Base-by-base conservation (phyloP, 1,284 basidiomycete species). In the Thelephora terrestris region DNA sequence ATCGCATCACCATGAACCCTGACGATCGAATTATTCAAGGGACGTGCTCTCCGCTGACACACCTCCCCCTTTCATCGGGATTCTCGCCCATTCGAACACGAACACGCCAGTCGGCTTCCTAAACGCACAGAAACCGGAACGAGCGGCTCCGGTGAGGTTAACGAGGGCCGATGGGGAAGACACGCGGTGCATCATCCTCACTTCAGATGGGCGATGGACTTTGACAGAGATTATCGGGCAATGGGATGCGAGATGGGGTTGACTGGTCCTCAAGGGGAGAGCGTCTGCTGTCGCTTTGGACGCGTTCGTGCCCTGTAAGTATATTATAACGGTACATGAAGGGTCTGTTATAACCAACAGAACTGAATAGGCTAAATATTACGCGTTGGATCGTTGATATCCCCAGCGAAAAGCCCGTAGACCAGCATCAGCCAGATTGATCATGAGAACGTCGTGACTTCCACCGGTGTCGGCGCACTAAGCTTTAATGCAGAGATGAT, bases 221-320 rank as follows among this genome's bases (percentile, higher is more conserved):
- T 27, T 59, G 18, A 61, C 57, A 5, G 61, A 64, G 45, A 59
- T 56, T 37, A 49, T 63, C 6, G 60, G 62, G 14, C 50, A 54
- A 36, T 60, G 55, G 55, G 61, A 63, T 36, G 50, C 51, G n/a
- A 46, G 59, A 47, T 59, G 56, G 58, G 61, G 60, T 6, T 62
- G 12, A 40, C 3, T 10, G n/a, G n/a, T n/a, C n/a, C n/a, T n/a
- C n/a, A n/a, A n/a, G n/a, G n/a, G n/a, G n/a, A n/a, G n/a, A n/a
- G n/a, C n/a, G n/a, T n/a, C n/a, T n/a, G n/a, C n/a, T n/a, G n/a
- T n/a, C n/a, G n/a, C n/a, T n/a, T n/a, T n/a, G n/a, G n/a, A n/a
- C n/a, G n/a, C n/a, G n/a, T n/a, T n/a, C n/a, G n/a, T n/a, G n/a
- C n/a, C n/a, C n/a, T n/a, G n/a, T n/a, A n/a, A n/a, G n/a, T n/a